Evolutionary conservation across 2,329 filamentous ascomycete species (phyloP), one percentile per base, ranked within the genome.

Genomic region (Drechslera avenae): DNA sequence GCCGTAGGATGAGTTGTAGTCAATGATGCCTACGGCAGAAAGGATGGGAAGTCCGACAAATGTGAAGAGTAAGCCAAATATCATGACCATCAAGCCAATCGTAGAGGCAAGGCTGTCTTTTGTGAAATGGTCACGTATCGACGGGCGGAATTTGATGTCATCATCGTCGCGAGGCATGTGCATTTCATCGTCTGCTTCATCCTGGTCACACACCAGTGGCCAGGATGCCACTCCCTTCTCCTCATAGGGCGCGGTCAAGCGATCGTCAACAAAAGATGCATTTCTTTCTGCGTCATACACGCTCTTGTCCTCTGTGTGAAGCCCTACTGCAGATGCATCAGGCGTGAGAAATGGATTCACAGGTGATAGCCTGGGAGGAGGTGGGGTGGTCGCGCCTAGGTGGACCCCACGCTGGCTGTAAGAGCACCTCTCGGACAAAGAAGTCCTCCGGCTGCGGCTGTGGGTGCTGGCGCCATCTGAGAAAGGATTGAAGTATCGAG

Each of bases 141-240:
- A 74, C 6, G 77, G 66, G 56, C 73, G 79, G 63, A 73, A 73
- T 34, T 59, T 67, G 50, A 75, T 69, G 51, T 81, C 79, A 46
- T 80, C 77, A 55, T 81, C 78, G 40, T 76, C 76, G 39, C 72
- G 69, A 8, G 81, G 81, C 72, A 80, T 78, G 51, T 83, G 81
- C 67, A 82, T 75, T 19, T 79, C 77, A 54, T 83, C 81, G 54
- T 83, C 81, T 19, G 75, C 74, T 60, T 83, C 81, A 39, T 76
- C 73, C 52, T 81, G 75, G 52, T 82, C 76, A 12, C 73, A 69
- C 55, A 80, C 79, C 16, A 83, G 60, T 4, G 79, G 75, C 60
- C 78, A 79, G 1, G 58, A 62, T 51, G 70, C 70, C 17, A 74
- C 72, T 18, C 72, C 75, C 30, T 73, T 69, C 47, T 78, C 77